Percentiles rank a stretch among this genome's conserved stretches.
Conservation (phyloP, 2,329 filamentous ascomycete species). For the Periconia sp. region DNA sequence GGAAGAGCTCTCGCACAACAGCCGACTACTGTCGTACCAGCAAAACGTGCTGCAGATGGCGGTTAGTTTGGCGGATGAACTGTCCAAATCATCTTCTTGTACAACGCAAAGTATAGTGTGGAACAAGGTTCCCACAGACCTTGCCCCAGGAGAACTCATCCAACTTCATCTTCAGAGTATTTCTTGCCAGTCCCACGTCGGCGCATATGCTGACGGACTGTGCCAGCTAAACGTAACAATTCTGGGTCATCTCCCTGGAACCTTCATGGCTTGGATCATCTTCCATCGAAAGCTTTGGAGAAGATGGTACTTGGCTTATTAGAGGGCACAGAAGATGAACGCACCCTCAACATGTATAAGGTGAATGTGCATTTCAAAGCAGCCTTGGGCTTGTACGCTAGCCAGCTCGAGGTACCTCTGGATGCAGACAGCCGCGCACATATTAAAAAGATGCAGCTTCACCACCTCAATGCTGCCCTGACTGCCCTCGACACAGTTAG, state of each 20-base stretch:
- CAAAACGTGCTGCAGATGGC: constrained; percentile 33
- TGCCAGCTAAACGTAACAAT: constrained; percentile 20
- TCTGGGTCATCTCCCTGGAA: constrained; percentile 16
- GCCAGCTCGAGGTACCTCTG: constrained; percentile 23
- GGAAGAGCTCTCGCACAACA: constrained; percentile 32
- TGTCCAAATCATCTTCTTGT: constrained; percentile 24
- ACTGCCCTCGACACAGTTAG: constrained; percentile 33
- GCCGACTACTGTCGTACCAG: constrained; percentile 26
- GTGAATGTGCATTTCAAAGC: constrained; percentile 37
- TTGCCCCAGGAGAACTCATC: constrained; percentile 28
- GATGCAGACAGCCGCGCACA: constrained; percentile 24
- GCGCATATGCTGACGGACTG: not conserved
- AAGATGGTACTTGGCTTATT: constrained; percentile 31
- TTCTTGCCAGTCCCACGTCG: no score
- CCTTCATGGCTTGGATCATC: constrained; percentile 30
- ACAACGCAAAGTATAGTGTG: constrained; percentile 16
- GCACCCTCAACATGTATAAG: constrained; percentile 31
- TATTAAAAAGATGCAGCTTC: constrained; percentile 28
- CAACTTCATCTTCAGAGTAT: constrained; percentile 29
- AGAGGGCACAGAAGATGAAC: constrained; percentile 30
- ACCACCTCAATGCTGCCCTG: constrained; percentile 31
- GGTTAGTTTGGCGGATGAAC: constrained; percentile 32
- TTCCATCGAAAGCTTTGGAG: constrained; percentile 33
- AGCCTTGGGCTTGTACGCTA: constrained; percentile 24
- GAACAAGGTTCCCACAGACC: constrained; percentile 24